These are phyloP conservation scores for Aspergillus awamori DNA, from an alignment of 2,329 filamentous ascomycete genomes.

Conservation along the genomic window DNA sequence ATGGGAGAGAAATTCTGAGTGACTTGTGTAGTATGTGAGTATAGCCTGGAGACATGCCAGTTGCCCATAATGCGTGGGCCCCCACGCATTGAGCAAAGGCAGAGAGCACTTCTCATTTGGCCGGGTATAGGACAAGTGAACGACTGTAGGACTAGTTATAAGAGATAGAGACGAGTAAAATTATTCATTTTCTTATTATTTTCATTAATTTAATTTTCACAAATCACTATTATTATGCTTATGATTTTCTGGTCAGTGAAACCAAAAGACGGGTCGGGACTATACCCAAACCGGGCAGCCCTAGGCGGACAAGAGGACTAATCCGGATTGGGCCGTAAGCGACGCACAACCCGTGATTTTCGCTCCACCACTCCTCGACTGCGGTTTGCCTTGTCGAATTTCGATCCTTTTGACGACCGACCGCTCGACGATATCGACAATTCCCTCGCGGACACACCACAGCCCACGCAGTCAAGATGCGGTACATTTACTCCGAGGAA, in stretches of 20 bases:
- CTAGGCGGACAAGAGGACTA: constrained; percentile 36
- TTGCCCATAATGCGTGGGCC: too few relatives aligned
- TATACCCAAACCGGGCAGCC: constrained; percentile 27
- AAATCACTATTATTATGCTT: not conserved
- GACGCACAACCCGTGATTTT: constrained; percentile 50
- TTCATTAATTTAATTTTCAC: not conserved
- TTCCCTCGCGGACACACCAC: constrained; percentile 45
- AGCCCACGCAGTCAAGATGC: constrained; percentile 75
- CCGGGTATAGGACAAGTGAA: not conserved
- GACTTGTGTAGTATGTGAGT: not conserved
- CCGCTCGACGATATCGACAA: constrained; percentile 44
- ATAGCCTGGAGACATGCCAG: too few relatives aligned
- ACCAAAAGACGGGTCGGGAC: not conserved
- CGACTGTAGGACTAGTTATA: too few relatives aligned
- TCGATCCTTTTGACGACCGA: constrained; percentile 43
- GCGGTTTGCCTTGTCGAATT: constrained; percentile 37
- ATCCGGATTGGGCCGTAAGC: constrained; percentile 43
- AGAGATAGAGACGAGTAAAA: not conserved
- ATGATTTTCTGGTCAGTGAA: not conserved
- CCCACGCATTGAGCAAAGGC: too few relatives aligned
- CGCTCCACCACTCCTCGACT: constrained; percentile 42
- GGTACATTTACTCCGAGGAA: constrained; percentile 99
- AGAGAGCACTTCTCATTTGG: too few relatives aligned
- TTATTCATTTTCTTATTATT: not conserved
- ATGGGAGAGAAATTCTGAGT: not conserved